phyloP scores from a whole-genome alignment of 208 protist species.

The Trichomonas tenax region DNA sequence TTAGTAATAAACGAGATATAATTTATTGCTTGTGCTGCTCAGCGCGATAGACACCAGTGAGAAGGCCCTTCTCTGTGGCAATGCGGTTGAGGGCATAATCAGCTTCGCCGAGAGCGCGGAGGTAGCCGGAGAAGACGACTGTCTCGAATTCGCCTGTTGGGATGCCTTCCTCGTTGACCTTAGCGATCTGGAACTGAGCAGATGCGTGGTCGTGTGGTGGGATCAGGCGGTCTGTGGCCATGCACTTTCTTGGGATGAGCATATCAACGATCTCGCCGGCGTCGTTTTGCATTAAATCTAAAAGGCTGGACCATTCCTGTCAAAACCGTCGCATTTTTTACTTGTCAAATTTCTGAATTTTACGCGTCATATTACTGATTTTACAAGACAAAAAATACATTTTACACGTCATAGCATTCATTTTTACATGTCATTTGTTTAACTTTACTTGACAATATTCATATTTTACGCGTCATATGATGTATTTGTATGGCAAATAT shows the following conservation, averaged over 20 bases:
- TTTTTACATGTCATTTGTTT: too few relatives aligned
- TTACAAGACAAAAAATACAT: too few relatives aligned
- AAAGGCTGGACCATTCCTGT: neutral
- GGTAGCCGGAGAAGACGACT: neutral
- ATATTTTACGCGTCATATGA: too few relatives aligned
- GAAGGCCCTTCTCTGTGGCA: neutral
- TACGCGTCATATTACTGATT: too few relatives aligned
- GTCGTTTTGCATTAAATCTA: neutral
- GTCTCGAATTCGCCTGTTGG: slow-evolving; percentile 13
- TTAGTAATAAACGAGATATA: neutral
- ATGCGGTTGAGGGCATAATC: slow-evolving; percentile 2
- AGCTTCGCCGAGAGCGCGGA: neutral
- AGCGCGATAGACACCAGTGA: neutral
- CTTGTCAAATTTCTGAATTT: too few relatives aligned
- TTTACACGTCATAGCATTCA: too few relatives aligned
- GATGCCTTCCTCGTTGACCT: neutral
- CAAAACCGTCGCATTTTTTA: neutral
- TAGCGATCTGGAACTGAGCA: neutral
- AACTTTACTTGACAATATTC: too few relatives aligned
- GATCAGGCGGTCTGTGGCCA: neutral
- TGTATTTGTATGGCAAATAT: too few relatives aligned
- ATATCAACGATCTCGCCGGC: neutral
- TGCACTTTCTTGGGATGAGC: neutral
- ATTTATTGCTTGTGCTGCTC: neutral
- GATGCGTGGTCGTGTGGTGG: slow-evolving; percentile 9